Evolutionary conservation across 1,139 yeast species (phyloP).

Genomic region (Kodamaea fungicola): DNA sequence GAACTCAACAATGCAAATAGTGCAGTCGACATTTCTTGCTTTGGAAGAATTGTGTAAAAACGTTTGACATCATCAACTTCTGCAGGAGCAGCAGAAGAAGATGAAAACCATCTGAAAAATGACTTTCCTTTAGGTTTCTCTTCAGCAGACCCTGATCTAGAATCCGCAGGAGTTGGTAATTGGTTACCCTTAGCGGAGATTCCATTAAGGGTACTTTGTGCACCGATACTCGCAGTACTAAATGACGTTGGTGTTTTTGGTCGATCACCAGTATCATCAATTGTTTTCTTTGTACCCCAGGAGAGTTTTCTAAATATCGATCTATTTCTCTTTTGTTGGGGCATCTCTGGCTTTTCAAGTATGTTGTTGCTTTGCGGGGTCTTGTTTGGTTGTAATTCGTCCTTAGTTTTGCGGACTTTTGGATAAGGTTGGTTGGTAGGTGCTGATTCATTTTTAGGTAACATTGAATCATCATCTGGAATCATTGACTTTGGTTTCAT

Average conservation of each 20-base stretch:
- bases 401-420: conserved; percentile 22
- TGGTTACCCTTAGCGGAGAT: neutral
- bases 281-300: conserved; percentile 45
- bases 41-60: conserved; percentile 44
- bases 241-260: conserved; percentile 2
- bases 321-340: conserved; percentile 35
- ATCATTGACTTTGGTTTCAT: conserved; percentile 24
- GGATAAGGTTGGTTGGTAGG: conserved; percentile 20
- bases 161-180: conserved; percentile 40
- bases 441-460: conserved; percentile 22
- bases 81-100: conserved; percentile 9
- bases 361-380: conserved; percentile 20
- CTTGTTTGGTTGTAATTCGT: conserved; percentile 6
- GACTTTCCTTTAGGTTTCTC: conserved; percentile 28
- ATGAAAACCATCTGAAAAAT: conserved; percentile 46
- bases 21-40: conserved; percentile 62
- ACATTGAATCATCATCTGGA: conserved; percentile 39
- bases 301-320: conserved; percentile 66
- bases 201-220: neutral
- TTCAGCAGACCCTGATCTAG: conserved; percentile 31
- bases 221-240: neutral
- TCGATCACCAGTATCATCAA: conserved; percentile 13
- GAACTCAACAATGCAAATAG: conserved; percentile 58
- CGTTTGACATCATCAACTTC: conserved; percentile 27
- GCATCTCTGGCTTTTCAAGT: conserved; percentile 22